Evolutionary conservation across 83 land plant species (phyloP).

Genomic region (Thuja plicata): DNA sequence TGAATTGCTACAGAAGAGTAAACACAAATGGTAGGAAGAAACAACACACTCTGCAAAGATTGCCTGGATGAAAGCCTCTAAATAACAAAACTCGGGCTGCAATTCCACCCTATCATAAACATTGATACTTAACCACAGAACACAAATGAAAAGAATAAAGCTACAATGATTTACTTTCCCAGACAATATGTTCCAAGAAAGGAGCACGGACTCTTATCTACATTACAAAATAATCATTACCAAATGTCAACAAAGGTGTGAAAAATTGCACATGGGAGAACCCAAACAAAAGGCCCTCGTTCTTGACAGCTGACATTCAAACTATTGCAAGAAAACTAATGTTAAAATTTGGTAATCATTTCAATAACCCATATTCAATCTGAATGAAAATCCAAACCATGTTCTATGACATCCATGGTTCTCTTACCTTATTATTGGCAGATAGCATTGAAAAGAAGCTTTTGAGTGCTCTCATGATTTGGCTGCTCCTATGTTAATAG

Average conservation of each 20-base stretch:
- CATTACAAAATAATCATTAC: neutral
- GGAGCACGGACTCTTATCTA: neutral
- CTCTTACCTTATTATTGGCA: neutral
- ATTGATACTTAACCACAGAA: neutral
- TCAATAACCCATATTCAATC: neutral
- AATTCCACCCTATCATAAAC: neutral
- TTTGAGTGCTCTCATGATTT: neutral
- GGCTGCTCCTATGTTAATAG: neutral
- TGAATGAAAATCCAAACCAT: neutral
- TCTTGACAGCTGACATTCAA: neutral
- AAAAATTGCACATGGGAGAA: neutral
- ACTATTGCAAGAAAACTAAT: neutral
- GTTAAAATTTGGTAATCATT: neutral
- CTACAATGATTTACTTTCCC: neutral
- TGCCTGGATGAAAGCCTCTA: neutral
- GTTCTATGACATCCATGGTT: neutral
- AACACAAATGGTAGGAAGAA: neutral
- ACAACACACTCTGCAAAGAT: neutral
- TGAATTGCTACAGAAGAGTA: neutral
- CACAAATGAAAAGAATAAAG: neutral
- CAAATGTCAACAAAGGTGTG: neutral
- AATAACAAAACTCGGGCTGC: neutral
- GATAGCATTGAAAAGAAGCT: neutral
- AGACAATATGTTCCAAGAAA: neutral
- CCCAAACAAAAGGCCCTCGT: neutral